Base-by-base conservation (phyloP, 768 basidiomycete species). In the Trametes cingulata region DNA sequence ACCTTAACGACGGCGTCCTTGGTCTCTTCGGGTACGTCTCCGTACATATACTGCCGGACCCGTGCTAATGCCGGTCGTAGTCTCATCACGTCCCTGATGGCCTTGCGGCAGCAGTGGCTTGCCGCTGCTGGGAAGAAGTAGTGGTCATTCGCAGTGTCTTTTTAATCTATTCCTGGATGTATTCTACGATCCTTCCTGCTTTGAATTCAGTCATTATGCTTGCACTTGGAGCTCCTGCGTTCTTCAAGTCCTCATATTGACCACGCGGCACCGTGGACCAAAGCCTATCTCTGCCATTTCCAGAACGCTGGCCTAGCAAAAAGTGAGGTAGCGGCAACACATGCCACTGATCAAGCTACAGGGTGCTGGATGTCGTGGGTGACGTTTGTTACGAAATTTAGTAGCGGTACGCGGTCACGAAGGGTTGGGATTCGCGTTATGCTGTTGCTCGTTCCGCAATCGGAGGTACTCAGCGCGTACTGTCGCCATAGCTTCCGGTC, bases 1-100 rank as follows among this genome's bases (percentile, higher is more conserved):
- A 83, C 65, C 67, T 95, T 64, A 93, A 89, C 69, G 97, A 98
- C 61, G 95, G 96, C 24, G 69, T 84, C 19, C 75, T 96, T 27
- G 96, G 97, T 55, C 78, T 91, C 58, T 81, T 91, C 63, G 97
- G 96, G 93, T 96, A 61, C 68, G 83, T 75, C 17, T 12, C 10
- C 67, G 35, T 46, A 24, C 42, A 42, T 8, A 5, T 45, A 19
- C 35, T n/a, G 25, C 14, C 9, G 25, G 10, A 37, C 1, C 41
- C 42, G 14, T 57, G 17, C 56, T 63, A 17, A 70, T 19, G 8
- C n/a, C 20, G 43, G 25, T 13, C n/a, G 8, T 64, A 93, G 91
- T 61, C 66, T 90, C 54, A 77, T 87, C 57, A 85, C 90, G 6
- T 92, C 91, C 3, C 52, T 90, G 43, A 80, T 93, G 75, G 88